Evolutionary conservation across 2,329 filamentous ascomycete genomes (phyloP).

Genomic region (Cytospora leucostoma): DNA sequence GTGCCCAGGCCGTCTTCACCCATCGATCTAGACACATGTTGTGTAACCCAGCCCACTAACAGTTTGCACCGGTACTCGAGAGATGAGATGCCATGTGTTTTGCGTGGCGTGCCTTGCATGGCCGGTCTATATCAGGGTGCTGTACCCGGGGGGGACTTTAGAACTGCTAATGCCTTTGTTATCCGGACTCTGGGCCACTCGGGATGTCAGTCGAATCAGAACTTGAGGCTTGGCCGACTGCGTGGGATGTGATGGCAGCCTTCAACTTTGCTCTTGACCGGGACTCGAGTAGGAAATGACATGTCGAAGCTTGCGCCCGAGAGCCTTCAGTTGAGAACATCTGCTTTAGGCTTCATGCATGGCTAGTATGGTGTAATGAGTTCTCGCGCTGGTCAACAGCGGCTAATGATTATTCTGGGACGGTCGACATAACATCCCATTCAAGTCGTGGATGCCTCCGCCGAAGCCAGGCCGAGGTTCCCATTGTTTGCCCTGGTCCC

Average conservation of each 20-base stretch:
- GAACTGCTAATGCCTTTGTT: background rate
- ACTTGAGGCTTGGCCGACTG: background rate
- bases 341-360: conserved; percentile 16
- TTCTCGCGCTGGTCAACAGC: conserved; percentile 6
- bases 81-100: background rate
- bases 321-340: background rate
- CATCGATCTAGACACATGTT: background rate
- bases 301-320: background rate
- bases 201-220: background rate
- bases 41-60: background rate
- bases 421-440: conserved; percentile 8
- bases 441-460: conserved; percentile 7
- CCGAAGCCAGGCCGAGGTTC: background rate
- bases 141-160: conserved; percentile 5
- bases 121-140: conserved; percentile 6
- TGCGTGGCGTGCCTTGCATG: conserved; percentile 1
- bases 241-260: background rate
- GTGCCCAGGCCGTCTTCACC: background rate
- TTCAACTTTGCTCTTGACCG: background rate
- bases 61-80: background rate
- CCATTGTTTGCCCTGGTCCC: too few relatives aligned
- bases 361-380: conserved; percentile 1
- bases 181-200: background rate
- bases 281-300: conserved; percentile 5
- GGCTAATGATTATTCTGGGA: background rate